Percentiles rank a stretch among this genome's conserved stretches.
Evolutionary conservation across 2,329 filamentous ascomycete species (phyloP).

Genomic region (Hymenoscyphus fraxineus): DNA sequence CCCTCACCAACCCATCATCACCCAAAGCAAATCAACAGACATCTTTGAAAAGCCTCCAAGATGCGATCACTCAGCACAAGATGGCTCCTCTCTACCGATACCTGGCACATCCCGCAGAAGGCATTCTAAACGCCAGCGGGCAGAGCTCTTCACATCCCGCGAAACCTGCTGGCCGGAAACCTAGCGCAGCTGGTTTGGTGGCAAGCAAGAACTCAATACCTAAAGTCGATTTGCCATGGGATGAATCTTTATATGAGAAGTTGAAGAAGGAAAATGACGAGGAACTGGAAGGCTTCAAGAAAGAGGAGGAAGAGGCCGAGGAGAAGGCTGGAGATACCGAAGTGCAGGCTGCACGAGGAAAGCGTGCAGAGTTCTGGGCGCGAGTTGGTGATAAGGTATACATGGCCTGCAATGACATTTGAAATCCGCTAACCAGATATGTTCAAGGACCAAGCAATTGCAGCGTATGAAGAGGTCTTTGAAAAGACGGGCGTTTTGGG

Average conservation of each 20-base stretch:
- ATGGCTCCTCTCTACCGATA: slow-evolving; percentile 87
- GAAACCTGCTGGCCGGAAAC: slow-evolving; percentile 63
- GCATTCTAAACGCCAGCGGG: slow-evolving; percentile 51
- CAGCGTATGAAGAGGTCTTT: slow-evolving; percentile 86
- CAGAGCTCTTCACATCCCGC: slow-evolving; percentile 42
- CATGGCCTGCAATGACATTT: slow-evolving; percentile 6
- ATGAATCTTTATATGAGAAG: slow-evolving; percentile 79
- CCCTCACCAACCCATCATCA: slow-evolving; percentile 76
- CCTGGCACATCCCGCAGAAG: slow-evolving; percentile 71
- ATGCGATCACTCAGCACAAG: slow-evolving; percentile 78
- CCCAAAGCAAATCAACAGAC: slow-evolving; percentile 62
- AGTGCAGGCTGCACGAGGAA: slow-evolving; percentile 85
- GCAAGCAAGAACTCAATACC: slow-evolving; percentile 64
- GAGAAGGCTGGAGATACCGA: slow-evolving; percentile 97
- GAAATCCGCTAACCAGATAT: slow-evolving; percentile 20
- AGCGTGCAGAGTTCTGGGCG: slow-evolving; percentile 94
- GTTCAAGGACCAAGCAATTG: slow-evolving; percentile 82
- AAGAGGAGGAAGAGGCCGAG: slow-evolving; percentile 87
- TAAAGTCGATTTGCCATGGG: slow-evolving; percentile 76
- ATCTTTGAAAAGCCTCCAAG: slow-evolving; percentile 70
- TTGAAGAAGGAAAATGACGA: slow-evolving; percentile 73
- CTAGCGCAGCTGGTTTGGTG: slow-evolving; percentile 69
- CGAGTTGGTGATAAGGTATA: slow-evolving; percentile 90
- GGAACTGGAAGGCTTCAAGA: slow-evolving; percentile 72
- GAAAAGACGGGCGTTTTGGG: slow-evolving; percentile 97